Conservation (phyloP, 306 rosid species). For the Boehmeria nivea region DNA sequence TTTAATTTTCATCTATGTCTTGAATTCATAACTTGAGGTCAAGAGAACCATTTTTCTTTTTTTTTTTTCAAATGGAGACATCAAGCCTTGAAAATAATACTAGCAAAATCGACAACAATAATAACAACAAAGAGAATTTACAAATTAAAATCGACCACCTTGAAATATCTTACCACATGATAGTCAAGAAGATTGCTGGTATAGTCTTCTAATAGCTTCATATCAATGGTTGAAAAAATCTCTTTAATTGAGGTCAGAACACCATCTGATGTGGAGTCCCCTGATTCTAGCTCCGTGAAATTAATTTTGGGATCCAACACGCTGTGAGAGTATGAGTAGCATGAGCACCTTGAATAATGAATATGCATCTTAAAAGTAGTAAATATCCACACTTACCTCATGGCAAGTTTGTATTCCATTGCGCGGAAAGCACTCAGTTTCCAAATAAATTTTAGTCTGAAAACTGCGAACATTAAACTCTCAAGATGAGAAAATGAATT, state of each 20-base stretch:
- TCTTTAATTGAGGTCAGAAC: conserved; percentile 46
- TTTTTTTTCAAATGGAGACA: too few relatives aligned
- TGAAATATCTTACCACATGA: conserved; percentile 60
- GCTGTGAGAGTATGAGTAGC: conserved; percentile 39
- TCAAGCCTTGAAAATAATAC: too few relatives aligned
- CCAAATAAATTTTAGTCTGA: conserved; percentile 63
- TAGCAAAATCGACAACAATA: not conserved
- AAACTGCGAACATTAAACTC: conserved; percentile 42
- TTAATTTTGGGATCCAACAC: conserved; percentile 84
- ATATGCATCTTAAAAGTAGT: conserved; percentile 11
- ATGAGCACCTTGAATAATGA: conserved; percentile 23
- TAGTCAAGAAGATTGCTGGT: conserved; percentile 72
- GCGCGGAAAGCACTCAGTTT: conserved; percentile 53
- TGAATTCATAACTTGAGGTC: too few relatives aligned
- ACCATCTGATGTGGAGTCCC: conserved; percentile 24
- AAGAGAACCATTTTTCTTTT: too few relatives aligned
- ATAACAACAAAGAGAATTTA: not conserved
- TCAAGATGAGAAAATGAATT: not conserved
- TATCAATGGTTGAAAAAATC: conserved; percentile 65
- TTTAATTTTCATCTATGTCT: too few relatives aligned
- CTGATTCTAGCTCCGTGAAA: conserved; percentile 47
- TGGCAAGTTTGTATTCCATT: conserved; percentile 81
- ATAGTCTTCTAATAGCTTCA: conserved; percentile 92
- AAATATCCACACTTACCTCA: conserved; percentile 54
- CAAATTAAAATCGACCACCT: not conserved